A percentile compares a stretch with the other conserved stretches of the same genome.
phyloP scores from a whole-genome alignment of 2,329 filamentous ascomycete species.

The Penicillium aurantiogriseum region DNA sequence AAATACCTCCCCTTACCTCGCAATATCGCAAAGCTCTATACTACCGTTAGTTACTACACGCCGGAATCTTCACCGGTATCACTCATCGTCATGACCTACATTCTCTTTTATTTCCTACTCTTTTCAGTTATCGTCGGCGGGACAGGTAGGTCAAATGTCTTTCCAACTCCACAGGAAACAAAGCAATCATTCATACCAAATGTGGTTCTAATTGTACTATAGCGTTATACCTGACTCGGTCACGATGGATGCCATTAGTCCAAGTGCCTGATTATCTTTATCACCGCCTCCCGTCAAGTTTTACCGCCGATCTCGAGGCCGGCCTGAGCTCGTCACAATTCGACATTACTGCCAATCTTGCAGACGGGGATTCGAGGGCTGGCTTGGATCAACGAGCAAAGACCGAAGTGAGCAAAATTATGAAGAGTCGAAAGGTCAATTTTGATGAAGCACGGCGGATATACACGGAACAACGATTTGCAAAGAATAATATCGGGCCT shows the following conservation, averaged over 20 bases:
- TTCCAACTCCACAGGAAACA: neutral
- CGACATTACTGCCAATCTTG: conserved; percentile 76
- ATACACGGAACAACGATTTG: conserved; percentile 82
- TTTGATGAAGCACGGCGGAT: conserved; percentile 90
- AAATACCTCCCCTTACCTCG: neutral
- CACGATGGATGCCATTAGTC: conserved; percentile 70
- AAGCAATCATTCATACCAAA: conserved; percentile 4
- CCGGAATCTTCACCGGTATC: neutral
- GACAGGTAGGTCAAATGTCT: conserved; percentile 55
- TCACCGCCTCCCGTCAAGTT: conserved; percentile 71
- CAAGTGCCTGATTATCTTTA: conserved; percentile 70
- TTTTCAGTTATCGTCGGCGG: conserved; percentile 69
- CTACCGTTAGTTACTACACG: neutral
- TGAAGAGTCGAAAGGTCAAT: conserved; percentile 76
- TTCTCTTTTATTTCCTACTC: conserved; percentile 74
- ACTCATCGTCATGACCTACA: conserved; percentile 60
- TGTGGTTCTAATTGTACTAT: conserved; percentile 7
- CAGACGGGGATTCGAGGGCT: conserved; percentile 71
- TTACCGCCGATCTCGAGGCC: conserved; percentile 81
- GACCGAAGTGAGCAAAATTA: conserved; percentile 79
- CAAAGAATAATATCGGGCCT: conserved; percentile 79
- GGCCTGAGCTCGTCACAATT: conserved; percentile 82
- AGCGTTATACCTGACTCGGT: conserved; percentile 78
- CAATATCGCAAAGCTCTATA: neutral
- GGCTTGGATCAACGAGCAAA: conserved; percentile 82